Percentiles rank a stretch among this genome's conserved stretches.
phyloP scores from a whole-genome alignment of 169 alveolate species.

The Eimeria praecox region DNA sequence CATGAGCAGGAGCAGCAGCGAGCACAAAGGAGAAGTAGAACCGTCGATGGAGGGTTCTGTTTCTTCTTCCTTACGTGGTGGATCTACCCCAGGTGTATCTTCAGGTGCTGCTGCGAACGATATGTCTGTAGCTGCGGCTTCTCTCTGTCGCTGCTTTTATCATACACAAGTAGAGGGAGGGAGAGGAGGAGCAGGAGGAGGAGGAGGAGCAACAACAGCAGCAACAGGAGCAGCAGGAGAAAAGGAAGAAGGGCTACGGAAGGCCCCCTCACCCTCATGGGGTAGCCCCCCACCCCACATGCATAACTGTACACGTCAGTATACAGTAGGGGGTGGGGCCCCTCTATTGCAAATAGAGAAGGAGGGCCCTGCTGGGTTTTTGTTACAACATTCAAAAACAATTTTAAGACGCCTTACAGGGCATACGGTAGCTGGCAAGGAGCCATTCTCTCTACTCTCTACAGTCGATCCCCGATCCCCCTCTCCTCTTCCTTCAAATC shows the following conservation, averaged over 20 bases:
- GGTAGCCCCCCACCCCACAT: background rate
- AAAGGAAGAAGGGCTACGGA: background rate
- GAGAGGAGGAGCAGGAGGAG: too few species aligned
- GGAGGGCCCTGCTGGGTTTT: conserved; percentile 13
- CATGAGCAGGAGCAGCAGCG: conserved; percentile 44
- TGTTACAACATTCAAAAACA: conserved; percentile 24
- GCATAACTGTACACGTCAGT: background rate
- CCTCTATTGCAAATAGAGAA: conserved; percentile 43
- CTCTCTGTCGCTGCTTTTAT: background rate
- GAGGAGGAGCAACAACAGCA: too few species aligned
- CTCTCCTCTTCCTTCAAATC: too few species aligned
- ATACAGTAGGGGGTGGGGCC: conserved; percentile 39
- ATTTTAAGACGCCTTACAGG: conserved; percentile 4
- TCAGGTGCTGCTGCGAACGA: background rate
- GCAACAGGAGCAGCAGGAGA: too few species aligned
- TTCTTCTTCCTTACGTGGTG: too few species aligned
- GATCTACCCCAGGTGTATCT: background rate
- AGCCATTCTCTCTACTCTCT: conserved; percentile 9
- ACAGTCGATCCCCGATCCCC: background rate
- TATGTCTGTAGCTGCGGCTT: background rate
- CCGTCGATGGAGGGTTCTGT: background rate
- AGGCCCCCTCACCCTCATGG: background rate
- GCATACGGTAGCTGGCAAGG: background rate
- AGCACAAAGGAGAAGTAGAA: background rate
- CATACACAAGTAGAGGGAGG: background rate